Evolutionary conservation across 768 basidiomycete genomes (phyloP), one percentile per base, ranked within the genome.

Genomic region (Leccinum subtestaceum): DNA sequence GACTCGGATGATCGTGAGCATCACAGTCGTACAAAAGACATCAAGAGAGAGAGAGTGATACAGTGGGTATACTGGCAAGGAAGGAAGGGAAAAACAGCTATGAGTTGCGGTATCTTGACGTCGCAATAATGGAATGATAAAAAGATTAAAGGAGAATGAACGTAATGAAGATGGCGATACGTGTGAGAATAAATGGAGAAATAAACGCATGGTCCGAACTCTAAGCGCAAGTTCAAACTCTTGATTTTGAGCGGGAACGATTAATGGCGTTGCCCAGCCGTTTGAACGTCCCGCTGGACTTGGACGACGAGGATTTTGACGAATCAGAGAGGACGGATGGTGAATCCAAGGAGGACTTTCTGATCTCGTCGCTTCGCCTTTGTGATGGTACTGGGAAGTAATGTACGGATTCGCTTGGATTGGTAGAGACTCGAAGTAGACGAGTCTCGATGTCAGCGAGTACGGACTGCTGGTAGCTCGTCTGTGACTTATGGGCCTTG

Each of bases 341-440:
- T 2, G 72, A 63, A 13, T 74, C 71, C 50, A 71, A 47, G 2
- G 73, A 74, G 12, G 53, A 17, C 51, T 74, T 62, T 23, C 56
- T 38, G 10, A 60, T 65, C 6, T 72, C 72, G 21, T 69, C 71
- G 31, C 71, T 68, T 34, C 60, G 71, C 36, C 72, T 67, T 23
- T 74, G 73, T 10, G 70, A 70, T 34, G 72, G 69, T 3, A 73
- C 71, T 23, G 72, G 72, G 55, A 73, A 73, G 53, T 73, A 73
- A 47, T 73, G 73, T 46, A 73, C 73, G 12, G 72, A 74, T 7
- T 73, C 65, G 10, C 46, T 61, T 4, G 72, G 71, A 29, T 61
- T 73, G 43, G 61, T 66, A n/a, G 46, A 58, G 11, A 68, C 66
- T 3, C 67, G 68, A 6, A 74, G 64, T 1, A 73, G 49, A 34